Evolutionary conservation across 306 rosid genomes (phyloP), one percentile per base, ranked within the genome.

Genomic region (Rosa multiflora): DNA sequence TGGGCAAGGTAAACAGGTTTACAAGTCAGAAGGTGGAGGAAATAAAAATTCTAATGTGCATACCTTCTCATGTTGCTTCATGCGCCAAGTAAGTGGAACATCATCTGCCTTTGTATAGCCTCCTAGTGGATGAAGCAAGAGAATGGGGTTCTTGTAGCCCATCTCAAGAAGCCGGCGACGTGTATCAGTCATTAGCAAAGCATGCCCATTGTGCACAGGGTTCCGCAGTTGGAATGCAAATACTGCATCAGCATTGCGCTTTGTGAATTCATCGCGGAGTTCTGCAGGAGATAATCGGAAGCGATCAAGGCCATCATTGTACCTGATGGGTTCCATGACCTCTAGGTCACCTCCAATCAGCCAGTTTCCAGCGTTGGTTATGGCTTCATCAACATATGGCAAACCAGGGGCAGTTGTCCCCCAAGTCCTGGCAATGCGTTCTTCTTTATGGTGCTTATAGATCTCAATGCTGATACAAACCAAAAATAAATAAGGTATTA

Each of bases 41-140:
- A 21, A 43, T 29, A 37, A 37, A 5, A 20, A 10, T 35, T 67
- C 48, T 17, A 35, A 9, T 35, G 17, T 72, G 29, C 44, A 67
- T 67, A 96, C 99, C 94, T 96, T 96, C 87, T 93, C 99, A 47
- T 96, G 99, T 82, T 96, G 99, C 78, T 83, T 91, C 99, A 96
- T 96, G 58, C 99, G 87, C 99, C 99, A 96, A 73, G 74, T 84
- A 62, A 96, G 98, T 32, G 99, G 99, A 51, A 96, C 96, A 82
- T 96, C 99, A 86, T 96, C 99, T 39, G 97, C 99, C 85, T 93
- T 96, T 67, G 99, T 96, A 67, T 89, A 93, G 81, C 99, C 99
- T 66, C 99, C 99, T 53, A 93, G 81, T 13, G 99, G 99, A 87
- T 96, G 97, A 82, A 96, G 99, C 89, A 96, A 86, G 67, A 96